Percentiles rank a stretch among this genome's conserved stretches.
Evolutionary conservation across 73 alveolate genomes (phyloP).

Genomic region (Paramecium sonneborni): DNA sequence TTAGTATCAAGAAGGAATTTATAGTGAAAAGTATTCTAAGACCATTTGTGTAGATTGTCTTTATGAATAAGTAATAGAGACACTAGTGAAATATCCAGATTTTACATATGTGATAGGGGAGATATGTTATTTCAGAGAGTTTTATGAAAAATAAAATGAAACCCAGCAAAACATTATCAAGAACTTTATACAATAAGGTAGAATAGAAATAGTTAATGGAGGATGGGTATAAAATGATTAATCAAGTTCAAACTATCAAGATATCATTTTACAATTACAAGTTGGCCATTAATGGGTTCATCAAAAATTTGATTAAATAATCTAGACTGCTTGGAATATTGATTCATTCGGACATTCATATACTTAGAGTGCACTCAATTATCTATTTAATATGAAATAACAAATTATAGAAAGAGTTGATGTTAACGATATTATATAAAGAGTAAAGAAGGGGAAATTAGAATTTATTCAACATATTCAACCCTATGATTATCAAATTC

Average conservation of each 20-base stretch:
- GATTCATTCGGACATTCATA: slow-evolving; percentile 33
- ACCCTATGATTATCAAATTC: neutral
- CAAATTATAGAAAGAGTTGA: slow-evolving; percentile 39
- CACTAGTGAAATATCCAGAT: neutral
- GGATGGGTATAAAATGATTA: slow-evolving; percentile 94
- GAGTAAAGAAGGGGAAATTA: neutral
- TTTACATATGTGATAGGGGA: neutral
- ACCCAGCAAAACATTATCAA: slow-evolving; percentile 36
- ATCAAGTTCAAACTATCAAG: slow-evolving; percentile 77
- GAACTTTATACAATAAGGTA: slow-evolving; percentile 70
- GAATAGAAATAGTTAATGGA: slow-evolving; percentile 92
- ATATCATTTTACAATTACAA: slow-evolving; percentile 49
- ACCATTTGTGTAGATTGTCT: neutral
- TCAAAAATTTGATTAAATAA: neutral
- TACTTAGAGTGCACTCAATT: slow-evolving; percentile 9
- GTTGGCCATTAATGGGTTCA: slow-evolving; percentile 33
- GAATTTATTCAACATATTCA: neutral
- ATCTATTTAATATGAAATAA: slow-evolving; percentile 11
- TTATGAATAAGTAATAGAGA: neutral
- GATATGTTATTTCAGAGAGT: neutral
- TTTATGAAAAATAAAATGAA: neutral
- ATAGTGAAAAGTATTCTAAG: neutral
- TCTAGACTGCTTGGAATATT: neutral
- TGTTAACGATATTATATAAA: slow-evolving; percentile 22
- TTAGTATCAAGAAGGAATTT: neutral